These are phyloP conservation scores for Sclerotinia subarctica DNA, from an alignment of 2,329 filamentous ascomycete species.

Conservation along the genomic window DNA sequence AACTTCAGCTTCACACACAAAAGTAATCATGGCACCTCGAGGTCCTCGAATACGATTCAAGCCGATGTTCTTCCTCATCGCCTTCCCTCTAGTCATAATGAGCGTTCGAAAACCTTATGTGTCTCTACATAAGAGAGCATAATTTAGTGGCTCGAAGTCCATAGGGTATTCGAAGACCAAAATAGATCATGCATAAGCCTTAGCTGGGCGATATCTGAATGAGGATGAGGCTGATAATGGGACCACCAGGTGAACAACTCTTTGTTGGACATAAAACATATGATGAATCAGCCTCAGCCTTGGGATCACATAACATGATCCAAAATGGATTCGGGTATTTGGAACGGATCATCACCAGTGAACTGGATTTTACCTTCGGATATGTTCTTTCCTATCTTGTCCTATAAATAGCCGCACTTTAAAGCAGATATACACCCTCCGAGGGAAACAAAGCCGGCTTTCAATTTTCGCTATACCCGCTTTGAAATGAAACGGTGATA, in stretches of 20 bases:
- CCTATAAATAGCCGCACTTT: not conserved
- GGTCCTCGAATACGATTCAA: not conserved
- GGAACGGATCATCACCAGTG: not conserved
- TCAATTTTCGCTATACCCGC: not conserved
- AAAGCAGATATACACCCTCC: not conserved
- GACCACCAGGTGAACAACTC: not conserved
- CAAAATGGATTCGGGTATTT: not conserved
- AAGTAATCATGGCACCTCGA: not conserved
- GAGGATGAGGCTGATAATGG: slow-evolving; percentile 5
- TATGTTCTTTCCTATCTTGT: not conserved
- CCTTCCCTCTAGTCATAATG: not conserved
- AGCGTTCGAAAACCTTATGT: not conserved
- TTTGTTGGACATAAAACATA: not conserved
- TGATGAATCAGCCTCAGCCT: slow-evolving; percentile 1
- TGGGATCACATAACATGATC: not conserved
- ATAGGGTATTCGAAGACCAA: not conserved
- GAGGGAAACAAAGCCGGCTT: not conserved
- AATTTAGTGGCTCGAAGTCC: not conserved
- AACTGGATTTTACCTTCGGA: not conserved
- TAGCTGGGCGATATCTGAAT: not conserved
- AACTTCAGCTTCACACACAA: not conserved
- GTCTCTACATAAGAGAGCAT: not conserved
- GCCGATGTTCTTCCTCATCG: not conserved
- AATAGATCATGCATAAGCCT: not conserved
- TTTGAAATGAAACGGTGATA: not conserved